These are phyloP conservation scores for Rosa lucieae DNA, from an alignment of 306 rosid genomes.

Conservation along the genomic window DNA sequence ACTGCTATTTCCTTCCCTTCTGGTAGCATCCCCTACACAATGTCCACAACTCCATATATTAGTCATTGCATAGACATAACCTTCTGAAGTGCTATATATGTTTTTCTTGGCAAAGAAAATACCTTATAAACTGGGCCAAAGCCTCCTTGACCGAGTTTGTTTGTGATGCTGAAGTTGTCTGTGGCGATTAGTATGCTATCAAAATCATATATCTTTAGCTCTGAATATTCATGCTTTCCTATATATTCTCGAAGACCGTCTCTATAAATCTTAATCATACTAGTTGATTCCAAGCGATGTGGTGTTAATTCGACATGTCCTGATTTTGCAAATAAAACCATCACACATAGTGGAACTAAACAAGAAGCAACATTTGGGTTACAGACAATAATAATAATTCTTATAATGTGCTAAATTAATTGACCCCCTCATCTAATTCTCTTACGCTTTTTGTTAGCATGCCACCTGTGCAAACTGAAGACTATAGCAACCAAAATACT, in stretches of 20 bases:
- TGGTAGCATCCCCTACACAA: conserved; percentile 19
- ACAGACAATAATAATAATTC: neutral
- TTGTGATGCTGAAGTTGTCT: neutral
- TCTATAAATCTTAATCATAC: neutral
- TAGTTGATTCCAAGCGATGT: neutral
- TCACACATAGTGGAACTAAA: neutral
- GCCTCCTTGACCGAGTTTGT: too few relatives aligned
- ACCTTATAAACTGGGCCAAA: too few relatives aligned
- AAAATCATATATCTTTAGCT: neutral
- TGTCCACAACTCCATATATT: neutral
- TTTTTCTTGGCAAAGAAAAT: too few relatives aligned
- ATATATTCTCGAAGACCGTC: neutral
- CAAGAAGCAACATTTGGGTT: neutral
- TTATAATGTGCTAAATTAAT: neutral
- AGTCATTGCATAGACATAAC: too few relatives aligned
- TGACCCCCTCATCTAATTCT: neutral
- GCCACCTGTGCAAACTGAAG: neutral
- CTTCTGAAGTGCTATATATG: too few relatives aligned
- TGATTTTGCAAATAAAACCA: neutral
- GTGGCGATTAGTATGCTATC: neutral
- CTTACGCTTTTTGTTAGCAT: conserved; percentile 15
- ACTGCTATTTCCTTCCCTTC: conserved; percentile 33
- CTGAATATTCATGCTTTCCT: neutral
- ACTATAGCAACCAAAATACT: neutral
- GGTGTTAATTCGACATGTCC: neutral